phyloP scores from a whole-genome alignment of 2,329 filamentous ascomycete genomes.

The Sphaerulina musiva region DNA sequence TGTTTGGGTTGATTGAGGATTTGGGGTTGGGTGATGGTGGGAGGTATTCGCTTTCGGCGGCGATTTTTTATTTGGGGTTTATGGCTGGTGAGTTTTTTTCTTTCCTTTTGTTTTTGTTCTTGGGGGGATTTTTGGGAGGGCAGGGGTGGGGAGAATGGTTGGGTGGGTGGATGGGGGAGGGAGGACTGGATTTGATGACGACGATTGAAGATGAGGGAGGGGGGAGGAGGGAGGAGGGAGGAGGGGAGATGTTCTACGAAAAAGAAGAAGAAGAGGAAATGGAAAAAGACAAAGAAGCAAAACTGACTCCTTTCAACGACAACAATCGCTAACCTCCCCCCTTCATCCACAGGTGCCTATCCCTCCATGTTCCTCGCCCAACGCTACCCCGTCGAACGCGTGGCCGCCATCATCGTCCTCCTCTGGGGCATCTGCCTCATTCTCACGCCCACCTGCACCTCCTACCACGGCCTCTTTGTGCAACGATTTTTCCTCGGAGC shows the following conservation, averaged over 20 bases:
- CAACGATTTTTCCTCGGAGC: constrained; percentile 53
- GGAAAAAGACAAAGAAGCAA: too few relatives aligned
- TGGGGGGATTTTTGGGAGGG: too few relatives aligned
- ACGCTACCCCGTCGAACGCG: constrained; percentile 42
- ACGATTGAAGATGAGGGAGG: too few relatives aligned
- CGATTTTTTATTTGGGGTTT: constrained; percentile 48
- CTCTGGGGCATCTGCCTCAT: constrained; percentile 38
- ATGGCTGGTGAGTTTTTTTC: constrained; percentile 37
- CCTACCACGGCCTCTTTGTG: constrained; percentile 37
- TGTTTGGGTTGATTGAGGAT: constrained; percentile 41
- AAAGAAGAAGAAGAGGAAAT: too few relatives aligned
- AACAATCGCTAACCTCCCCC: too few relatives aligned
- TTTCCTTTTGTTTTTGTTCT: too few relatives aligned
- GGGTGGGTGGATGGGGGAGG: too few relatives aligned
- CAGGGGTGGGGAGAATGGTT: too few relatives aligned
- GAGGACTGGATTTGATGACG: too few relatives aligned
- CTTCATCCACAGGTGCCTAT: constrained; percentile 35
- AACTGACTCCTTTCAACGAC: too few relatives aligned
- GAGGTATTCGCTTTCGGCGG: constrained; percentile 41
- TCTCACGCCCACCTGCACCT: constrained; percentile 36
- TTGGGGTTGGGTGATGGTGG: constrained; percentile 38
- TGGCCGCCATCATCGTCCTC: constrained; percentile 36
- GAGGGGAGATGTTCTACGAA: too few relatives aligned
- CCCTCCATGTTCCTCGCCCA: constrained; percentile 43
- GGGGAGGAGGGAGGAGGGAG: too few relatives aligned